phyloP scores from a whole-genome alignment of 148 eudicot genomes.

The Camellia sinensis region DNA sequence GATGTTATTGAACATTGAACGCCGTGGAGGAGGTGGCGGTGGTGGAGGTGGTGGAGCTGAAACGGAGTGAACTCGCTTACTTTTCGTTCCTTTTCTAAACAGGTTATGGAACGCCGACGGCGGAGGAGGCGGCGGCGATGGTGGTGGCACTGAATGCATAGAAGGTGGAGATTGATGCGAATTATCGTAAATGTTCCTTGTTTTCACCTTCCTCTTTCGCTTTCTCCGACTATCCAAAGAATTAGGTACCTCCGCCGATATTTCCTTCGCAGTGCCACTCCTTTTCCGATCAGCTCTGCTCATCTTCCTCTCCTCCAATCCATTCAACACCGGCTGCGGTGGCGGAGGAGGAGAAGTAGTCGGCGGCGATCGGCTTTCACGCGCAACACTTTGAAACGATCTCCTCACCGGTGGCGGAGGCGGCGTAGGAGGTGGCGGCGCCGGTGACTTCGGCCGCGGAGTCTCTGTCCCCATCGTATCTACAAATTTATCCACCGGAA shows the following conservation, averaged over 20 bases:
- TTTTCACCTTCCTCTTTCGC: conserved; percentile 37
- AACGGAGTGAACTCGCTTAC: conserved; percentile 54
- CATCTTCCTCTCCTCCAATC: conserved; percentile 22
- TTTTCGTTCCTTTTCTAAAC: conserved; percentile 44
- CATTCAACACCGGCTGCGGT: conserved; percentile 5
- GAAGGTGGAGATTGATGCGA: conserved; percentile 29
- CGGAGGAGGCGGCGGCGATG: conserved; percentile 36
- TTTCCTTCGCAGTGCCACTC: conserved; percentile 53
- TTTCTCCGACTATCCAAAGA: conserved; percentile 43
- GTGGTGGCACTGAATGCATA: conserved; percentile 8
- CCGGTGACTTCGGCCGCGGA: conserved; percentile 17
- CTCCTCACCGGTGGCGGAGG: conserved; percentile 26
- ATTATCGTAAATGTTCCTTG: conserved; percentile 25
- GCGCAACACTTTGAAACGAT: conserved; percentile 27
- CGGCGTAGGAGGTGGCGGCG: conserved; percentile 33
- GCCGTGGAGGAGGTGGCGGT: conserved; percentile 42
- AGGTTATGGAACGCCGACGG: conserved; percentile 39
- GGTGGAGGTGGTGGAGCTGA: conserved; percentile 23
- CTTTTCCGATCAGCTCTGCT: conserved; percentile 29
- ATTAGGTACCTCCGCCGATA: conserved; percentile 48
- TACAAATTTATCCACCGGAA: conserved; percentile 51
- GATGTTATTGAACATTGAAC: conserved; percentile 21
- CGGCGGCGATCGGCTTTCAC: conserved; percentile 33
- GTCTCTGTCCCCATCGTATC: neutral
- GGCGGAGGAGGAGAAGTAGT: conserved; percentile 31